Evolutionary conservation across 441 rosid species (phyloP).

Genomic region (Sinapis alba): DNA sequence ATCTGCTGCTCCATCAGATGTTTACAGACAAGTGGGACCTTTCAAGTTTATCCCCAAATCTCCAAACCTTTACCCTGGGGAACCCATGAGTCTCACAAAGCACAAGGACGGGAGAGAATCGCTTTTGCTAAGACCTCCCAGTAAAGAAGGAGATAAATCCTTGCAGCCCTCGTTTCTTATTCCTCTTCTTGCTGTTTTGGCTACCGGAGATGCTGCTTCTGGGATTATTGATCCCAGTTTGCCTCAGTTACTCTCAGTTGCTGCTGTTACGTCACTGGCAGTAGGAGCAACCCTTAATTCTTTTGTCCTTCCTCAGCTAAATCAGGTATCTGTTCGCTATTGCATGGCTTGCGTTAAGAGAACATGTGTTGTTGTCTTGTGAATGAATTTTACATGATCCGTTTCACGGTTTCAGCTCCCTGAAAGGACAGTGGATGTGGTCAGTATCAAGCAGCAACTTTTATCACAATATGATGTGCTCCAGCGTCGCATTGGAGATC

Average conservation of each 20-base stretch:
- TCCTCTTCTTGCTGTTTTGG: slow-evolving; percentile 73
- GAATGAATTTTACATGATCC: not conserved
- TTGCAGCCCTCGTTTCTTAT: slow-evolving; percentile 68
- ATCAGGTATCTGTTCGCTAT: slow-evolving; percentile 49
- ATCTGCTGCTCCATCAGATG: slow-evolving; percentile 82
- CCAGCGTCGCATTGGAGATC: slow-evolving; percentile 84
- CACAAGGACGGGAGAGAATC: slow-evolving; percentile 79
- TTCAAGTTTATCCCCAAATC: slow-evolving; percentile 77
- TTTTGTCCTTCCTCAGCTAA: slow-evolving; percentile 66
- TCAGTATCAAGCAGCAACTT: slow-evolving; percentile 80
- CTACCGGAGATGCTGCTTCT: slow-evolving; percentile 91
- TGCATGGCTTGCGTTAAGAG: not conserved
- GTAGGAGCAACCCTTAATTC: slow-evolving; percentile 72
- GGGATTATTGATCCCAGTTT: slow-evolving; percentile 82
- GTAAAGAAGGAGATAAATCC: slow-evolving; percentile 60
- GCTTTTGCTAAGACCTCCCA: slow-evolving; percentile 70
- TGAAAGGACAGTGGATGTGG: slow-evolving; percentile 67
- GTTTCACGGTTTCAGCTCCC: slow-evolving; percentile 67
- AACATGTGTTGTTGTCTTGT: slow-evolving; percentile 18
- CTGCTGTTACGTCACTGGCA: slow-evolving; percentile 71
- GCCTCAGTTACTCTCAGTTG: slow-evolving; percentile 83
- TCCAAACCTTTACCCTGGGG: slow-evolving; percentile 77
- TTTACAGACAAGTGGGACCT: slow-evolving; percentile 81
- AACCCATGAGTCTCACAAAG: slow-evolving; percentile 88
- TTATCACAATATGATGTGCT: slow-evolving; percentile 83